Evolutionary conservation across 192 early-diverging fungal genomes (phyloP), one percentile per base, ranked within the genome.

Genomic region (Funneliformis geosporum): DNA sequence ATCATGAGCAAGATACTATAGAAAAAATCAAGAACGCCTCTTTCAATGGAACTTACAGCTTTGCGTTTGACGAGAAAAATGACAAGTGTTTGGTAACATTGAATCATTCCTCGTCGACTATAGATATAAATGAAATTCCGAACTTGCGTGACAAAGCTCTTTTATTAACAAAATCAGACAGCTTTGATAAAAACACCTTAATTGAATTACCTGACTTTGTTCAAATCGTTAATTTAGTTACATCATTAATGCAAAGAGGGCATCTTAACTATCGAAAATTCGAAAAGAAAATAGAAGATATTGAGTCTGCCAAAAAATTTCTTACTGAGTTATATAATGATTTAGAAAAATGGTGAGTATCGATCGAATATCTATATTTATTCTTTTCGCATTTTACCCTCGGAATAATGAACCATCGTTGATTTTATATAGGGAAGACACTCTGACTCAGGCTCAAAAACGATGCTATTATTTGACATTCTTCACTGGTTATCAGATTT

Each of bases 261-360:
- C 79, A 80, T 44, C 74, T 80, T 80, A 16, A 27, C 44, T 74
- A 80, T 73, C 71, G 60, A 44, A 44, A 59, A 5, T 80, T 74
- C 60, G 33, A 71, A 28, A 67, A 1, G 16, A 61, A 23, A 14
- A 55, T 60, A 42, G 11, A 14, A 27, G 47, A 21, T 8, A 11
- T 25, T 5, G 79, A 71, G 46, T 14, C 73, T 50, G 62, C 74
- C 33, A 28, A 73, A 27, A 50, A 73, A 27, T 80, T 80, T 18
- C 38, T 71, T 43, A 14, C n/a, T 5, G 40, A 12, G 1, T 71
- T 80, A 38, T 43, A 60, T 38, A 2, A 74, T 40, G 71, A 80
- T 43, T 60, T 80, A 71, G 23, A 38, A 25, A 50, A 55, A 33
- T 80, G 79, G 79, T 71, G 60, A 60, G 27, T 74, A 47, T 50